These are phyloP conservation scores for Yarrowia galli DNA, from an alignment of 1,139 yeast genomes.

Conservation along the genomic window DNA sequence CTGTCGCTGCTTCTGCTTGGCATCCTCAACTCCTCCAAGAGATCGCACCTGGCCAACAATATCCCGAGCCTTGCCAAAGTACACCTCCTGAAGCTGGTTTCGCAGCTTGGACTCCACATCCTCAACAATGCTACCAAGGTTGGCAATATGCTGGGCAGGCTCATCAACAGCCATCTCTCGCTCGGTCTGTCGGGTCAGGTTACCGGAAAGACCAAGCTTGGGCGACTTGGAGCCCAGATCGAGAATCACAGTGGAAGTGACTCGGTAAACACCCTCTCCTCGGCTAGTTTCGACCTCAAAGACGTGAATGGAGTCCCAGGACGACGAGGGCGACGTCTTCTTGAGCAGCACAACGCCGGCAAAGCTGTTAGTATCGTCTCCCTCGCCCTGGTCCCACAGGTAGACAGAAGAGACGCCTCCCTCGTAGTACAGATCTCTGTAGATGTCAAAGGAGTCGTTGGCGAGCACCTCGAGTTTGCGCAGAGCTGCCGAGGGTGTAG, in stretches of 20 bases:
- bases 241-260: constrained; percentile 88
- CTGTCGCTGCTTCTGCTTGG: constrained; percentile 28
- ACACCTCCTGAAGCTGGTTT: constrained; percentile 87
- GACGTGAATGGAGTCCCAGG: constrained; percentile 94
- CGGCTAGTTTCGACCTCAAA: constrained; percentile 70
- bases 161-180: constrained; percentile 56
- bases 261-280: constrained; percentile 65
- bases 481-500: constrained; percentile 71
- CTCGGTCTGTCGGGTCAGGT: constrained; percentile 75
- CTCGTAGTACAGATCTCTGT: constrained; percentile 92
- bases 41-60: constrained; percentile 74
- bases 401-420: constrained; percentile 93
- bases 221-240: constrained; percentile 57
- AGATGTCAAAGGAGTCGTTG: constrained; percentile 90
- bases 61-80: constrained; percentile 93
- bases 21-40: constrained; percentile 29
- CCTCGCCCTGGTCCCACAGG: constrained; percentile 75
- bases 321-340: constrained; percentile 64
- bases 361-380: constrained; percentile 58
- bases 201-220: constrained; percentile 73
- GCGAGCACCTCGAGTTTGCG: constrained; percentile 81
- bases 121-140: constrained; percentile 84
- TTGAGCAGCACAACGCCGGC: constrained; percentile 93
- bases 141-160: constrained; percentile 74
- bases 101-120: constrained; percentile 89